phyloP scores from a whole-genome alignment of 441 rosid species.

The Hura crepitans region DNA sequence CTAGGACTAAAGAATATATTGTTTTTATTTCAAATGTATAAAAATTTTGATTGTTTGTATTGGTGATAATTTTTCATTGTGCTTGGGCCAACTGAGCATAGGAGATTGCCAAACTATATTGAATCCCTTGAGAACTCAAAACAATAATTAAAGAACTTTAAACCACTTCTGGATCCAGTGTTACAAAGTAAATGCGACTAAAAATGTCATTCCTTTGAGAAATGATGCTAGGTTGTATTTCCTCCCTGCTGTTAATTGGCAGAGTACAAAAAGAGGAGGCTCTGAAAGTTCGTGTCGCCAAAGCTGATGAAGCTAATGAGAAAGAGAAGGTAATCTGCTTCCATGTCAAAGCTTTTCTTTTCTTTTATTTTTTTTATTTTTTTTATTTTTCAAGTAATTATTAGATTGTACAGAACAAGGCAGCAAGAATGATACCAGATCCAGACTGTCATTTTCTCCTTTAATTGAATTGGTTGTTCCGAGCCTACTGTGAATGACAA shows the following conservation, averaged over 20 bases:
- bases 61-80: slow-evolving; percentile 5
- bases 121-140: not conserved
- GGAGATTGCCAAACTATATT: not conserved
- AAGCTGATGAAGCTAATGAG: slow-evolving; percentile 71
- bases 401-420: slow-evolving; percentile 2
- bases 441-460: not conserved
- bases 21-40: not conserved
- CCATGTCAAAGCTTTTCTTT: slow-evolving; percentile 6
- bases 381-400: not conserved
- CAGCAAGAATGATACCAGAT: no score
- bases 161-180: not conserved
- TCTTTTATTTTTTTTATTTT: not conserved
- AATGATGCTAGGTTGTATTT: not conserved
- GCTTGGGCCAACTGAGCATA: not conserved
- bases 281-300: slow-evolving; percentile 73
- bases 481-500: not conserved
- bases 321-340: slow-evolving; percentile 72
- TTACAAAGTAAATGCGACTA: not conserved
- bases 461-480: not conserved
- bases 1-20: not conserved
- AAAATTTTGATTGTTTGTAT: not conserved
- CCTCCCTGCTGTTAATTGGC: slow-evolving; percentile 26
- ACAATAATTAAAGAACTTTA: not conserved
- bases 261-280: slow-evolving; percentile 96
- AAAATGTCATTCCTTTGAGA: not conserved